Evolutionary conservation across 2,329 filamentous ascomycete species (phyloP), one percentile per base, ranked within the genome.

Genomic region (Bipolaris sorokiniana): DNA sequence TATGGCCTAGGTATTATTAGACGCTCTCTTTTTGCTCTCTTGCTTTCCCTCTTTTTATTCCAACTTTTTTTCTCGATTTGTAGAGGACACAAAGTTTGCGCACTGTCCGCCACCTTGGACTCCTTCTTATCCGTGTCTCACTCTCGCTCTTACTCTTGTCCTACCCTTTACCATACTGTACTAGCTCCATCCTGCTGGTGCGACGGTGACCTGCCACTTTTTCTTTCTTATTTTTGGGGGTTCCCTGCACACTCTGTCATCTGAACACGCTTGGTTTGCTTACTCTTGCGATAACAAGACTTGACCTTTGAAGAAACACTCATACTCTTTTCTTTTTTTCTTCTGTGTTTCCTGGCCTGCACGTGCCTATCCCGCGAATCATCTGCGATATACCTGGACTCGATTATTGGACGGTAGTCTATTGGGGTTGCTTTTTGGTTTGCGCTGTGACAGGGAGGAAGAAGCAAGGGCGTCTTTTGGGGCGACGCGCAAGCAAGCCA

Each of bases 91-190:
- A 41, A 16, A 31, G 42, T 28, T 28, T 4, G 23, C 42, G 42
- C 42, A 31, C 42, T 45, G 41, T 44, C 38, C 41, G 26, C 9
- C 26, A 28, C 41, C 7, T 23, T 44, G 26, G 15, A 31, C 16
- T 44, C 28, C 1, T 28, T 44, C 7, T 23, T 44, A 44, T 28
- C 15, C 41, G 23, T 36, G 22, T 48, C 41, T 28, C 41, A n/a
- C 23, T 48, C 46, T 48, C 46, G 33, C 46, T 48, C 34, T 37
- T 26, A 11, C 31, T 48, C 20, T 48, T 16, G 20, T 26, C 33
- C 41, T 38, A 6, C 34, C 34, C n/a, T 16, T 44, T 44, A 28
- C 23, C 28, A 22, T 41, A 23, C 20, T n/a, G 20, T 23, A 7
- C 38, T 41, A 23, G n/a, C 38, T 41, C 6, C 13, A 22, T 40